Evolutionary conservation across 2,329 filamentous ascomycete species (phyloP), one percentile per base, ranked within the genome.

Genomic region (Aureobasidium sp.): DNA sequence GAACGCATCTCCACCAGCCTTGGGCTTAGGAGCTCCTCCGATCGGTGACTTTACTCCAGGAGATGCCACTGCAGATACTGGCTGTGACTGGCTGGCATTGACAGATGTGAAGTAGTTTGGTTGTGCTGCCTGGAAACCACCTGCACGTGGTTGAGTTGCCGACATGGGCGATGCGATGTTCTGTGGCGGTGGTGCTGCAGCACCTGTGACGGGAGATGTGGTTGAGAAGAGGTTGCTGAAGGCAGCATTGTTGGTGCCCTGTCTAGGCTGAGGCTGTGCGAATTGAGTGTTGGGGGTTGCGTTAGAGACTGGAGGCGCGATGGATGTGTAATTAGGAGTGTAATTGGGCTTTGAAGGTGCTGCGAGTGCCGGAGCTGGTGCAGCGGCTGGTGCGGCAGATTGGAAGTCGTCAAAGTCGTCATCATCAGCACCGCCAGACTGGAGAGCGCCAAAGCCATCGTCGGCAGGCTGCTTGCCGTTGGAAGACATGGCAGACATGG

Each of bases 381-480:
- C 60, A n/a, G 67, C 59, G 19, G 81, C 73, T 3, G 85, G 80
- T 2, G 86, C 74, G 12, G 91, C 91, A 17, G 90, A 95, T 69
- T 95, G 89, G 76, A 97, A 97, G 66, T 98, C 93, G 66, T 97
- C 93, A 64, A 97, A 97, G 21, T 95, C 90, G 59, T 96, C 91
- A 57, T 88, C 85, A 48, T 81, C 83, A 37, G 74, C 74, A 25
- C 70, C 70, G 14, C 71, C 91, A 16, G 90, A 94, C 69, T 95
- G 89, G 75, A 97, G 97, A 65, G 97, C 91, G 65, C 97, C 93
- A 64, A 97, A 97, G 61, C 95, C 90, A 59, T 95, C 90, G 37
- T 75, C 74, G 25, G 70, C 69, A 17, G 70, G 65, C 55, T 40
- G 63, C 58, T 72, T 71, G 58, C 70, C 59, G 69, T 74, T 74